Evolutionary conservation across 2,329 filamentous ascomycete species (phyloP).

Genomic region (Alternaria triticina): DNA sequence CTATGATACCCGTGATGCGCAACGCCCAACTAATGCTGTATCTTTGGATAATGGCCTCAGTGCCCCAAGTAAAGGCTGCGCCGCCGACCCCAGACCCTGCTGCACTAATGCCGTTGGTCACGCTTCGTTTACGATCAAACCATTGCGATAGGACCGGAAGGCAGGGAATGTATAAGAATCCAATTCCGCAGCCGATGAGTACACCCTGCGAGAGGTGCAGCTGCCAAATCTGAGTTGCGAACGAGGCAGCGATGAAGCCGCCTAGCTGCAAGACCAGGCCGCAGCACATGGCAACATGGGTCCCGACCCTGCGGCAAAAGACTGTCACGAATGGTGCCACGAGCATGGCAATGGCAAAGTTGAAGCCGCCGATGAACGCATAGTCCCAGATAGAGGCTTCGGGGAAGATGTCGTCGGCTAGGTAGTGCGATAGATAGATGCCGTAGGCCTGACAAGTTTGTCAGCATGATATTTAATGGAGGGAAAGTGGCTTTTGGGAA

Average conservation of each 20-base stretch:
- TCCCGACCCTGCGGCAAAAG: constrained; percentile 33
- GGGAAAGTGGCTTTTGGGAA: not conserved
- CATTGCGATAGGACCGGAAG: constrained; percentile 51
- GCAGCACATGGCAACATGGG: constrained; percentile 34
- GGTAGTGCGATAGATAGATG: constrained; percentile 54
- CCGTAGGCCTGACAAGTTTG: constrained; percentile 39
- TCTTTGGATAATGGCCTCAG: constrained; percentile 46
- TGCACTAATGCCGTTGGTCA: constrained; percentile 51
- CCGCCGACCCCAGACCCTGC: constrained; percentile 53
- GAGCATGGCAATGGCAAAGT: constrained; percentile 46
- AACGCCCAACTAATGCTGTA: constrained; percentile 52
- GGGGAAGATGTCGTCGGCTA: constrained; percentile 44
- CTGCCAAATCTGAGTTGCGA: constrained; percentile 49
- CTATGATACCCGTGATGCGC: constrained; percentile 46
- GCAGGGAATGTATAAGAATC: constrained; percentile 49
- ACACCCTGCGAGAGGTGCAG: constrained; percentile 52
- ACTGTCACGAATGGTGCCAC: constrained; percentile 43
- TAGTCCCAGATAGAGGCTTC: constrained; percentile 47
- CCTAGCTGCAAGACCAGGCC: constrained; percentile 44
- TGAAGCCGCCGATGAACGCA: constrained; percentile 51
- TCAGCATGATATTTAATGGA: not conserved
- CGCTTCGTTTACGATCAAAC: constrained; percentile 49
- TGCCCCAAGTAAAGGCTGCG: constrained; percentile 38
- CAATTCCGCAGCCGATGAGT: constrained; percentile 50
- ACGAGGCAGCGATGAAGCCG: constrained; percentile 49